Evolutionary conservation across 2,329 filamentous ascomycete genomes (phyloP).

Genomic region (Ophiostoma montium): DNA sequence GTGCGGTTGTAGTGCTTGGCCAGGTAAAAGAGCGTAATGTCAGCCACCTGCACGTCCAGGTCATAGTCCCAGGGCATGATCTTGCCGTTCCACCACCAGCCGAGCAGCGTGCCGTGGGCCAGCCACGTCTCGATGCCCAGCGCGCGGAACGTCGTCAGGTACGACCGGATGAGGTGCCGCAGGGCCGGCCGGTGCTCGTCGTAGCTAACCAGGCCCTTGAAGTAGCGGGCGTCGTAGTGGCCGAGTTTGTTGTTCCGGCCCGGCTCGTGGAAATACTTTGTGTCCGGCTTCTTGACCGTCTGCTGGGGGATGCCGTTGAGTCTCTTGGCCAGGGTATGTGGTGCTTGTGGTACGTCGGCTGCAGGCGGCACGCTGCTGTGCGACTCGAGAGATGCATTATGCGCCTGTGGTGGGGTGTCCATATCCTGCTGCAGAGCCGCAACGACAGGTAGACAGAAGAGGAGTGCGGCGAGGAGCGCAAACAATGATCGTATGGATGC

Average conservation of each 20-base stretch:
- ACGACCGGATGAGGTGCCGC: conserved; percentile 57
- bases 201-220: conserved; percentile 47
- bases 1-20: conserved; percentile 56
- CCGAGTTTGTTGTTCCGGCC: conserved; percentile 44
- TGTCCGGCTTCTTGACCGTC: conserved; percentile 4
- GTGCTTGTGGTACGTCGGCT: conserved; percentile 1
- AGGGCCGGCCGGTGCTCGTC: conserved; percentile 52
- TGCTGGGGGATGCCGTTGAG: not conserved
- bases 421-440: not conserved
- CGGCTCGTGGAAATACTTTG: conserved; percentile 54
- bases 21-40: conserved; percentile 50
- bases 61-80: conserved; percentile 79
- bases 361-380: not conserved
- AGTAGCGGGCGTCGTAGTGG: conserved; percentile 66
- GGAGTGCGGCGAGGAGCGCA: conserved; percentile 3
- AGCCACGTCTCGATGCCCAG: conserved; percentile 70
- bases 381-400: not conserved
- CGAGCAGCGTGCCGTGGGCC: conserved; percentile 68
- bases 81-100: conserved; percentile 78
- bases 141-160: conserved; percentile 51
- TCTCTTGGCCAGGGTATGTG: conserved; percentile 2
- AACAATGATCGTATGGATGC: not conserved
- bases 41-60: conserved; percentile 65
- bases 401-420: not conserved
- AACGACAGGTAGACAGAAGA: not conserved